phyloP scores from a whole-genome alignment of 1,139 yeast species.

The Citeromyces siamensis region DNA sequence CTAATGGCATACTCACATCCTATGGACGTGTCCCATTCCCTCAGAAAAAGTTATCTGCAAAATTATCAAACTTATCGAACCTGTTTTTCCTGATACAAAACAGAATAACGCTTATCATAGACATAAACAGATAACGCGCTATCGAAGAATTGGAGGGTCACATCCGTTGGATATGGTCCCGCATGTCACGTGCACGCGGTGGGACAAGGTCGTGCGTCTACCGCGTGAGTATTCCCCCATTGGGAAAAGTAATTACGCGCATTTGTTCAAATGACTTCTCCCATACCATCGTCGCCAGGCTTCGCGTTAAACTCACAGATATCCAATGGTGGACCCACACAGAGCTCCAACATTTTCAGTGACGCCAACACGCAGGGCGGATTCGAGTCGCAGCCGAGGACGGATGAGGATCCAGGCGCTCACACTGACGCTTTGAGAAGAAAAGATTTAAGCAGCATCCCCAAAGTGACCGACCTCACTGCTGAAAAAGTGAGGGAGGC shows the following conservation, averaged over 20 bases:
- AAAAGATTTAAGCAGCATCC: conserved; percentile 53
- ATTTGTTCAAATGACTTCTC: neutral
- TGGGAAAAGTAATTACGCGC: conserved; percentile 1
- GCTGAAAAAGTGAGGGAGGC: conserved; percentile 92
- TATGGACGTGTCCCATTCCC: too few species aligned
- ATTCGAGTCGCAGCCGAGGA: conserved; percentile 6
- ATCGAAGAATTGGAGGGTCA: too few species aligned
- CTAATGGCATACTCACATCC: too few species aligned
- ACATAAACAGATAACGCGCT: too few species aligned
- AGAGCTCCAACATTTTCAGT: conserved; percentile 20
- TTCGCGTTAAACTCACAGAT: conserved; percentile 1
- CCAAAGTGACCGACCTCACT: conserved; percentile 81
- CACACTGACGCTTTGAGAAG: conserved; percentile 18
- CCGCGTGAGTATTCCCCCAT: neutral
- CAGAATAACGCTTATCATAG: too few species aligned
- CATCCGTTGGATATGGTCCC: too few species aligned
- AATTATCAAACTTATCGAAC: too few species aligned
- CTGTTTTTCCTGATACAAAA: too few species aligned
- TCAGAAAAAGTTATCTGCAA: too few species aligned
- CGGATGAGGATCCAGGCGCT: conserved; percentile 13
- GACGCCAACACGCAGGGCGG: conserved; percentile 10
- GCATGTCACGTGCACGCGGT: too few species aligned
- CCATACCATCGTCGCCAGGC: conserved; percentile 1
- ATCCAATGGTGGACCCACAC: conserved; percentile 3
- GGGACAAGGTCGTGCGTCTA: neutral